Base-by-base conservation (phyloP, 73 alveolate genomes). In the Uronychia binucleata region DNA sequence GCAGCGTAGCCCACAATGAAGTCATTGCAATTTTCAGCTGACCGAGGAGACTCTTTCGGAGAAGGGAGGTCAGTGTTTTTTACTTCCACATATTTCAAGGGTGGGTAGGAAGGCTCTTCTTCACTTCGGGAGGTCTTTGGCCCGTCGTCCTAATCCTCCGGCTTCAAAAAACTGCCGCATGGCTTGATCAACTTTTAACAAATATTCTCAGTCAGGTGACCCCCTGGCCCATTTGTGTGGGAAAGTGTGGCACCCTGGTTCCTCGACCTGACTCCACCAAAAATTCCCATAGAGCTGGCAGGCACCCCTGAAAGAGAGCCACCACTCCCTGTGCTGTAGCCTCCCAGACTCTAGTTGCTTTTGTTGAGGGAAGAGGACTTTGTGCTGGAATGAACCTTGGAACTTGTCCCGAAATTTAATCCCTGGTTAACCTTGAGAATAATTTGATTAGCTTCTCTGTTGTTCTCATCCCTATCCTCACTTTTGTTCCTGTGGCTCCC, bases 1-100 rank as follows among this genome's bases (percentile, higher is more conserved):
- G 98, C 99, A 27, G 98, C 99, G 91, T 97, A 98, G 0, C 98
- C 96, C 80, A 86, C 80, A 27, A 98, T 92, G 67, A 46, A 46
- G 67, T 46, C 67, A 46, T 46, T 46, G 67, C 67, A 46, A 19
- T 46, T 46, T 46, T 46, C 67, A 46, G 67, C 67, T 11, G 67
- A 46, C 19, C 67, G 5, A 46, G 67, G 67, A 11, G 67, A 46
- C 19, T 46, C 67, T 46, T 46, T 46, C 5, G 67, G 67, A 46
- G 67, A 46, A 19, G 67, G 67, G 5, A 46, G 19, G 19, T 46
- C 67, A 46, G 67, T 46, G 67, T 46, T 46, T 46, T 46, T 46
- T 11, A 46, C 67, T 11, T 46, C 67, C n/a, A 11, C 5, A 46
- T 46, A 46, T 46, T 46, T 46, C 67, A 46, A 19, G 19, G 67